Conservation (phyloP, 192 early-diverging fungal species). For the Umbelopsis isabellina region DNA sequence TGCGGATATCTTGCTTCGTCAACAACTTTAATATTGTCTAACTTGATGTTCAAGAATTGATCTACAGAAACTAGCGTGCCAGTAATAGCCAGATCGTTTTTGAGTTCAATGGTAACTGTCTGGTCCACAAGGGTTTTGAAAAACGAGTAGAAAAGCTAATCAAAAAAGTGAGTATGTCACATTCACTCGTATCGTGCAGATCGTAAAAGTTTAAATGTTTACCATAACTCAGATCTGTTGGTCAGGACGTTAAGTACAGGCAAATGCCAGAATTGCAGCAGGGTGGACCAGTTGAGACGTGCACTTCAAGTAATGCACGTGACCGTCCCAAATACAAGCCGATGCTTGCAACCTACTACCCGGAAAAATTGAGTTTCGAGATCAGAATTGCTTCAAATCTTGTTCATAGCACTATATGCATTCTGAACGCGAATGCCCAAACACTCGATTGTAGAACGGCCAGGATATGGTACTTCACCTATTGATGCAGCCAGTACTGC, state of each 20-base stretch:
- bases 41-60: constrained; percentile 98
- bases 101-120: constrained; percentile 95
- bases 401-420: not conserved
- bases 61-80: constrained; percentile 97
- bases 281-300: not conserved
- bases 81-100: constrained; percentile 94
- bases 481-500: constrained; percentile 1
- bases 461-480: constrained; percentile 32
- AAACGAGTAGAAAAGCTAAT: constrained; percentile 98
- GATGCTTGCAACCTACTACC: not conserved
- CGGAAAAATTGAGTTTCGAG: not conserved
- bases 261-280: too few relatives aligned
- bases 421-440: constrained; percentile 34
- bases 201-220: not conserved
- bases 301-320: not conserved
- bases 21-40: constrained; percentile 88
- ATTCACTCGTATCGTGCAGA: not conserved
- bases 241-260: too few relatives aligned
- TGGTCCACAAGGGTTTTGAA: constrained; percentile 99
- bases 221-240: not conserved
- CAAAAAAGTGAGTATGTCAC: not conserved
- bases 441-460: constrained; percentile 31
- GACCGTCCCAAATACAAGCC: not conserved
- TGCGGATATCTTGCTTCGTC: constrained; percentile 92
- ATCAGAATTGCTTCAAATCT: not conserved